Evolutionary conservation across 2,329 filamentous ascomycete species (phyloP).

Genomic region (Colletotrichum phormii): DNA sequence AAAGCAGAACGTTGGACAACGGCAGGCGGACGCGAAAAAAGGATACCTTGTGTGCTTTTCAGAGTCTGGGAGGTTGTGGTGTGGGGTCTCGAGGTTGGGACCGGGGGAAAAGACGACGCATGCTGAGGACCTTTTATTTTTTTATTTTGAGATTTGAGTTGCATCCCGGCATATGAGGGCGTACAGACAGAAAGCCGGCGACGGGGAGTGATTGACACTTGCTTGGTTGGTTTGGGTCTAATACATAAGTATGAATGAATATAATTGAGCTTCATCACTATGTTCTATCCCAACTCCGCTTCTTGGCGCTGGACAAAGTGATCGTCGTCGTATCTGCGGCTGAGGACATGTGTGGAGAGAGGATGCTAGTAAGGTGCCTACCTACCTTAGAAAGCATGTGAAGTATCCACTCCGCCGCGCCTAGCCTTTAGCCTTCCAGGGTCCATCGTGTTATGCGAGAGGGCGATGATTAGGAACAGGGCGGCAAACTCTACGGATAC

Average conservation of each 20-base stretch:
- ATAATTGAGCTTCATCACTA: constrained; percentile 20
- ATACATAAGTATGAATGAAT: constrained; percentile 34
- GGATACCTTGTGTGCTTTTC: constrained; percentile 13
- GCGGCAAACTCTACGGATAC: not conserved
- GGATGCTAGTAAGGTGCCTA: not conserved
- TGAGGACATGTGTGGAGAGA: not conserved
- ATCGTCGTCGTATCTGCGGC: not conserved
- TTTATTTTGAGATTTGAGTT: not conserved
- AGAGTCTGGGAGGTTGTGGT: not conserved
- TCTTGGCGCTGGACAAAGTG: not conserved
- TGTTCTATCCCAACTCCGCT: not conserved
- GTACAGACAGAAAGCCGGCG: constrained; percentile 24
- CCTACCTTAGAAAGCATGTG: constrained; percentile 1
- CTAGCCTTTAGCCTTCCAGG: not conserved
- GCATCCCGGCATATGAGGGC: constrained; percentile 17
- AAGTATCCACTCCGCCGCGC: not conserved
- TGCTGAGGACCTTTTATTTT: constrained; percentile 9
- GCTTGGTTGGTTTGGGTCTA: constrained; percentile 27
- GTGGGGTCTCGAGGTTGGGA: constrained; percentile 8
- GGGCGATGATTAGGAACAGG: too few species aligned
- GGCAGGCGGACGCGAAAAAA: not conserved
- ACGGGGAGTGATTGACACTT: constrained; percentile 28
- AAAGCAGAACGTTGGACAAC: constrained; percentile 6
- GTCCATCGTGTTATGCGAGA: not conserved
- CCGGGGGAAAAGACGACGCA: constrained; percentile 6